Evolutionary conservation across 116 monocot species (phyloP).

Genomic region (Papilionanthe hybrid): DNA sequence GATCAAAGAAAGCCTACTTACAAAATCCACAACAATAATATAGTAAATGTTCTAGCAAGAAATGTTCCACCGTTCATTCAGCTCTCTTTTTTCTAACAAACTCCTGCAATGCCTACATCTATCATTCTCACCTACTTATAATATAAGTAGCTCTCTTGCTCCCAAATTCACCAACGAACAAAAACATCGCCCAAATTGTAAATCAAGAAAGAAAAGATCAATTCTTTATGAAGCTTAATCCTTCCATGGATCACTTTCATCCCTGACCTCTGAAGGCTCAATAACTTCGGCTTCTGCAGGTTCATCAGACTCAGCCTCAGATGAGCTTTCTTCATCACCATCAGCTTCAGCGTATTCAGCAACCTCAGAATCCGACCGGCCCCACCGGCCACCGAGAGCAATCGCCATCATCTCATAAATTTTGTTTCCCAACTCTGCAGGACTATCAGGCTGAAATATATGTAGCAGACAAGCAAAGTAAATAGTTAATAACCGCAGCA

Average conservation of each 20-base stretch:
- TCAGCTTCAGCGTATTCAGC: constrained; percentile 5
- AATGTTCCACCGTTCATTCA: background rate
- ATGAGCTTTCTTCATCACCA: constrained; percentile 12
- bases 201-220: background rate
- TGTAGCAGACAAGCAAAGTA: background rate
- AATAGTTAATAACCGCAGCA: background rate
- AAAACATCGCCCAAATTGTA: background rate
- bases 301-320: constrained; percentile 7
- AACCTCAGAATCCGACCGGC: constrained; percentile 45
- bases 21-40: background rate
- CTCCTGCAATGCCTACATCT: background rate
- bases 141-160: background rate
- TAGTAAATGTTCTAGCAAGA: background rate
- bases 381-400: constrained; percentile 84
- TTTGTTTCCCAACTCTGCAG: constrained; percentile 73
- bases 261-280: constrained; percentile 75
- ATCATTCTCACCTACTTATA: background rate
- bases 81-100: background rate
- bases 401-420: constrained; percentile 94
- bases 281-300: constrained; percentile 51
- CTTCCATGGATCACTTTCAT: constrained; percentile 83
- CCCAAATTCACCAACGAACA: background rate
- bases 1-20: background rate
- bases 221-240: constrained; percentile 15
- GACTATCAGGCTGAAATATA: constrained; percentile 68